phyloP scores from a whole-genome alignment of 208 protist species.

The Trichomonas vaginalis region DNA sequence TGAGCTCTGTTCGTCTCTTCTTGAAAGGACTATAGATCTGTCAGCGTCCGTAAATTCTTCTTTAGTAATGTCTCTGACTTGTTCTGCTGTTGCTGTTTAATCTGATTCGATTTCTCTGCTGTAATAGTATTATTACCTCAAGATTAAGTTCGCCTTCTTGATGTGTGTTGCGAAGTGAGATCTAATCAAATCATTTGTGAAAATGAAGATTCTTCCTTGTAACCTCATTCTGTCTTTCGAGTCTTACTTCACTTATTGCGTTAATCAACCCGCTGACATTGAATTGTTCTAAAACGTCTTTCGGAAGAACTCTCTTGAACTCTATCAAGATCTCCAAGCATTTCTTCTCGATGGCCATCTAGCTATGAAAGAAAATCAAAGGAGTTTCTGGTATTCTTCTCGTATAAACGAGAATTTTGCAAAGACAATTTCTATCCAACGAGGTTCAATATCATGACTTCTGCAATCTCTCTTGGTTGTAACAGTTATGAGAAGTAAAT shows the following conservation, averaged over 20 bases:
- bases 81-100: neutral
- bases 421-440: constrained; percentile 47
- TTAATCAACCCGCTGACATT: neutral
- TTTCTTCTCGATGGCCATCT: neutral
- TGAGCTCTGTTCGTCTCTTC: neutral
- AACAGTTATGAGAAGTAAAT: constrained; percentile 22
- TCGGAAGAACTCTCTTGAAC: neutral
- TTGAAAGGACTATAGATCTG: neutral
- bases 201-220: neutral
- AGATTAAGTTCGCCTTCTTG: neutral
- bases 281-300: neutral
- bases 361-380: constrained; percentile 43
- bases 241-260: neutral
- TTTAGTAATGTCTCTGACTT: neutral
- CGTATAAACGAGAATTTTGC: constrained; percentile 91
- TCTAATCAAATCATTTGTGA: neutral
- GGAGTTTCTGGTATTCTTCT: constrained; percentile 51
- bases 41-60: neutral
- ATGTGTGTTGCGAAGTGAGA: neutral
- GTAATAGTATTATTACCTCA: neutral
- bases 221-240: neutral
- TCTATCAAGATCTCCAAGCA: neutral
- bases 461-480: constrained; percentile 45
- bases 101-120: neutral
- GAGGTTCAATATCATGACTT: constrained; percentile 52